These are phyloP conservation scores for Backusella westeae DNA, from an alignment of 192 early-diverging fungal genomes.

Conservation along the genomic window DNA sequence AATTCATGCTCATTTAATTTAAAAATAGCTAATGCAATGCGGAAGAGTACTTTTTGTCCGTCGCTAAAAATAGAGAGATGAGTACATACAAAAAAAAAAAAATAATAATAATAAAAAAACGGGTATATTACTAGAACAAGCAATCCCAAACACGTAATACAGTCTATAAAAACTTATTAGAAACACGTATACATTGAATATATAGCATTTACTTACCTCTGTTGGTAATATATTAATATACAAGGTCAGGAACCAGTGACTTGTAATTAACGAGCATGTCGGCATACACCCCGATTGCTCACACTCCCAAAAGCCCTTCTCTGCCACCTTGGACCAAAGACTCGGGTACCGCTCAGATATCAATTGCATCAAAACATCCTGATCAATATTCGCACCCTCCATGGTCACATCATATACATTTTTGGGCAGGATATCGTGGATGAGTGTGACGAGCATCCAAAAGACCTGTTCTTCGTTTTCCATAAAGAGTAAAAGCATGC, in stretches of 20 bases:
- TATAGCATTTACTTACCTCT: slow-evolving; percentile 42
- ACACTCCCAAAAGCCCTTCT: slow-evolving; percentile 40
- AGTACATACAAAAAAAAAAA: slow-evolving; percentile 1
- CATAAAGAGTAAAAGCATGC: slow-evolving; percentile 68
- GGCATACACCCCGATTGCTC: slow-evolving; percentile 54
- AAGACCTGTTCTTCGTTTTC: slow-evolving; percentile 69
- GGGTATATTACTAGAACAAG: slow-evolving; percentile 61
- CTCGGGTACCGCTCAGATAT: slow-evolving; percentile 46
- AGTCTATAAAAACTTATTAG: slow-evolving; percentile 35
- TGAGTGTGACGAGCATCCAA: slow-evolving; percentile 71
- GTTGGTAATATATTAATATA: slow-evolving; percentile 74
- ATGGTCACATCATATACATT: slow-evolving; percentile 74
- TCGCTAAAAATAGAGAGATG: slow-evolving; percentile 32
- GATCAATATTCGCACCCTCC: slow-evolving; percentile 71
- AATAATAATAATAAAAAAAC: not conserved
- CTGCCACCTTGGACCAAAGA: slow-evolving; percentile 40
- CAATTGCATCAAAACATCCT: slow-evolving; percentile 57
- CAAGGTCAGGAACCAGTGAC: slow-evolving; percentile 79
- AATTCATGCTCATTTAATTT: slow-evolving; percentile 64
- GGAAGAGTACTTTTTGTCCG: slow-evolving; percentile 71
- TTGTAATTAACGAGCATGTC: slow-evolving; percentile 66
- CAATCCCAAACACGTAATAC: slow-evolving; percentile 81
- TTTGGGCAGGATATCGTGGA: slow-evolving; percentile 68
- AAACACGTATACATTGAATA: not conserved
- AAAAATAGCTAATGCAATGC: slow-evolving; percentile 72